These are phyloP conservation scores for Coemansia javaensis DNA, from an alignment of 192 early-diverging fungal genomes.

Conservation along the genomic window DNA sequence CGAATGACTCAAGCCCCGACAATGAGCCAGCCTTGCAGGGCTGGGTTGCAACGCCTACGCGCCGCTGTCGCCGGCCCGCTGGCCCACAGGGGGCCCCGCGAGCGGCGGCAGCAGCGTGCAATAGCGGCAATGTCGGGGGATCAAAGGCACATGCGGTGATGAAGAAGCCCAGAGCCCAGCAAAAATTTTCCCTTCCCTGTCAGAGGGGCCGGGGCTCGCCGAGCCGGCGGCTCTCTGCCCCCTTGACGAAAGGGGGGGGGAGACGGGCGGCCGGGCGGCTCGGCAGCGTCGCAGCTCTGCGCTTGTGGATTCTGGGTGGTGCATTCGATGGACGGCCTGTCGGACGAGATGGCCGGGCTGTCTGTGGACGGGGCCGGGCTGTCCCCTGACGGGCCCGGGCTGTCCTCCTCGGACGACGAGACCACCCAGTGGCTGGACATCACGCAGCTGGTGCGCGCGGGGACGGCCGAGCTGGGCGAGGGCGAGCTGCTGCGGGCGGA, in stretches of 20 bases:
- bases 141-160: conserved; percentile 45
- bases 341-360: too few relatives aligned
- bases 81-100: too few relatives aligned
- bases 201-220: too few relatives aligned
- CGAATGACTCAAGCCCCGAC: conserved; percentile 51
- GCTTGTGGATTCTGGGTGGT: too few relatives aligned
- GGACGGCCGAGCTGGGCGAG: conserved; percentile 4
- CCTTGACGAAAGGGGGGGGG: too few relatives aligned
- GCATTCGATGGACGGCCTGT: too few relatives aligned
- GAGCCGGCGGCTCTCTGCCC: too few relatives aligned
- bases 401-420: too few relatives aligned
- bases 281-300: too few relatives aligned
- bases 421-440: conserved; percentile 31
- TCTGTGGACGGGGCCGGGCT: background rate
- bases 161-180: conserved; percentile 10
- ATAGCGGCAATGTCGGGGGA: conserved; percentile 43
- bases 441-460: conserved; percentile 8
- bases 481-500: conserved; percentile 25
- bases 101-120: conserved; percentile 3
- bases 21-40: conserved; percentile 43
- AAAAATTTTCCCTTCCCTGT: conserved; percentile 8
- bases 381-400: too few relatives aligned
- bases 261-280: too few relatives aligned
- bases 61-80: background rate
- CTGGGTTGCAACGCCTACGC: conserved; percentile 34